Evolutionary conservation across 2,329 filamentous ascomycete species (phyloP).

Genomic region (Aspergillaceae sp.): DNA sequence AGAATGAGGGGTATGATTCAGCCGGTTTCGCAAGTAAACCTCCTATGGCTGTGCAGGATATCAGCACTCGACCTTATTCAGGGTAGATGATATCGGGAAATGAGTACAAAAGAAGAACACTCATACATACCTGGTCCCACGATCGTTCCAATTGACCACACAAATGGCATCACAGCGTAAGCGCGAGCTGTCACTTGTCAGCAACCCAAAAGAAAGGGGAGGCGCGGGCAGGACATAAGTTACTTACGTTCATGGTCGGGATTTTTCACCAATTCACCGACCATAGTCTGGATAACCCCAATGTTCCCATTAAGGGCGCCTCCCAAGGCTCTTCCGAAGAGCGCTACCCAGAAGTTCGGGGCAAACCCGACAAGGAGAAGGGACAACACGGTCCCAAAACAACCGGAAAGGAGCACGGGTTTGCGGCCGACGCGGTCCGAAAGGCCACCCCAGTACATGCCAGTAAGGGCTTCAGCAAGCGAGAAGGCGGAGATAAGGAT

Average conservation of each 20-base stretch:
- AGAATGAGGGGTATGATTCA: conserved; percentile 61
- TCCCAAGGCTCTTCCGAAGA: conserved; percentile 66
- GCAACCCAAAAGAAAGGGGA: background rate
- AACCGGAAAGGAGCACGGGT: conserved; percentile 73
- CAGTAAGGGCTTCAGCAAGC: conserved; percentile 71
- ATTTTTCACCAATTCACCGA: conserved; percentile 73
- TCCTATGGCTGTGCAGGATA: conserved; percentile 55
- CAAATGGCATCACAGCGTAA: conserved; percentile 87
- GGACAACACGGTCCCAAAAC: conserved; percentile 71
- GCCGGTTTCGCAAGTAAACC: conserved; percentile 76
- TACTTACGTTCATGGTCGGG: conserved; percentile 76
- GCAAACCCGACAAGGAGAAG: conserved; percentile 77
- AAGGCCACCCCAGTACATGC: conserved; percentile 78
- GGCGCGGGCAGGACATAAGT: background rate
- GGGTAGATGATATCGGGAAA: no score
- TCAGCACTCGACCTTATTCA: conserved; percentile 7
- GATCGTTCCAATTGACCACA: conserved; percentile 86
- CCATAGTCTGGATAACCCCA: conserved; percentile 86
- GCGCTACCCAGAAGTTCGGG: conserved; percentile 72
- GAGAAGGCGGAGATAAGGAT: conserved; percentile 80
- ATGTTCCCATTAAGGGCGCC: conserved; percentile 87
- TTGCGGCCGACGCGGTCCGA: conserved; percentile 79
- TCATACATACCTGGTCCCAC: conserved; percentile 54
- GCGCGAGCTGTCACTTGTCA: conserved; percentile 55
- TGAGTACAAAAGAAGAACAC: no score